Conservation (phyloP, 345 rosid species). For the Eucalyptus brandiana region DNA sequence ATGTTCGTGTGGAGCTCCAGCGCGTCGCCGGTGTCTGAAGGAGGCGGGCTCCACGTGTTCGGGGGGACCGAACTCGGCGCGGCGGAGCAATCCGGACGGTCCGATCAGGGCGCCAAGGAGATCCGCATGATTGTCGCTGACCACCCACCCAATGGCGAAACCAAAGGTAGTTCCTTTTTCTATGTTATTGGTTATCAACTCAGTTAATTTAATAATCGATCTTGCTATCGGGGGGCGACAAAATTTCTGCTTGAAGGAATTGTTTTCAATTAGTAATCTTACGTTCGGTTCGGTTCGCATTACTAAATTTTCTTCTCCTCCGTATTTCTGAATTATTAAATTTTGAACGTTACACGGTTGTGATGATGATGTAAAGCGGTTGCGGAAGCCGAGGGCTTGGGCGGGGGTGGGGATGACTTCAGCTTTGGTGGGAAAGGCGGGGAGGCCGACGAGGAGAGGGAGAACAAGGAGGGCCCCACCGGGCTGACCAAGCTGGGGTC, state of each 20-base stretch:
- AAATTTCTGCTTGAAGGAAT: background rate
- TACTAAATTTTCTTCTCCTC: background rate
- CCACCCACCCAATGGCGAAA: conserved; percentile 55
- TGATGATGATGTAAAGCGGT: conserved; percentile 7
- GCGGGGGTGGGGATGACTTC: conserved; percentile 43
- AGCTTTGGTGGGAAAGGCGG: conserved; percentile 48
- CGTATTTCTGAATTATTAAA: background rate
- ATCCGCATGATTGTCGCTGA: conserved; percentile 86
- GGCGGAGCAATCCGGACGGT: conserved; percentile 61
- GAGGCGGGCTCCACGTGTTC: conserved; percentile 56
- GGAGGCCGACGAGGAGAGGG: conserved; percentile 3
- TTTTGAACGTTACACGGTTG: background rate
- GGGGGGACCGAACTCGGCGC: conserved; percentile 52
- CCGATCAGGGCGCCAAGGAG: conserved; percentile 91
- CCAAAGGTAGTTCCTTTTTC: conserved; percentile 28
- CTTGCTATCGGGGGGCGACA: background rate
- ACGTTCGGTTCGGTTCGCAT: background rate
- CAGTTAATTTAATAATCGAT: background rate
- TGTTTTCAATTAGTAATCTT: background rate
- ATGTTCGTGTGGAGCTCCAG: conserved; percentile 99
- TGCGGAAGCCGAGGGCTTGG: conserved; percentile 35
- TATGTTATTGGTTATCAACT: background rate
- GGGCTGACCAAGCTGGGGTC: conserved; percentile 58
- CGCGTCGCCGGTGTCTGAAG: conserved; percentile 85
- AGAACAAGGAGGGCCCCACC: conserved; percentile 33